phyloP scores from a whole-genome alignment of 2,329 filamentous ascomycete genomes.

The Eutypa lata region DNA sequence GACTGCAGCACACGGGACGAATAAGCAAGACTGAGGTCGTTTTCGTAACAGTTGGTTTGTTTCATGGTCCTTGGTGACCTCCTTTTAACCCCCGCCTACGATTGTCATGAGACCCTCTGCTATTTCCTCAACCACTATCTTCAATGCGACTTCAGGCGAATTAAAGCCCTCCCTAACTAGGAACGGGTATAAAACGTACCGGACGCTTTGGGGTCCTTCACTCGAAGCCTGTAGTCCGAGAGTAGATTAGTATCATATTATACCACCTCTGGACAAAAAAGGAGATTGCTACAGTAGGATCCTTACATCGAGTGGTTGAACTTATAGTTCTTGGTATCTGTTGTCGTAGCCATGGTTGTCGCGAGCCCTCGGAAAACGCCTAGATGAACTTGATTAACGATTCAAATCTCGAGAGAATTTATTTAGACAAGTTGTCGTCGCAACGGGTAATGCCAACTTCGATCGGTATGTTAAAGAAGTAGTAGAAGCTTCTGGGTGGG shows the following conservation, averaged over 20 bases:
- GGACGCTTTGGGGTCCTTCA: conserved; percentile 87
- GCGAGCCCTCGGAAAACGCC: conserved; percentile 29
- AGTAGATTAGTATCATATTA: neutral
- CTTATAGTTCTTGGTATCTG: conserved; percentile 75
- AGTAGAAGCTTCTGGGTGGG: too few species aligned
- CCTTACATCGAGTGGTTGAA: conserved; percentile 82
- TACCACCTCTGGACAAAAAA: too few species aligned
- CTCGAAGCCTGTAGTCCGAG: conserved; percentile 64
- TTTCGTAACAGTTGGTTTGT: neutral
- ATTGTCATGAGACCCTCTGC: neutral
- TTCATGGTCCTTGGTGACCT: too few species aligned
- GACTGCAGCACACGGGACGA: conserved; percentile 45
- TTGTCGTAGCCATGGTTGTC: conserved; percentile 63
- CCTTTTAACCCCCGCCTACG: neutral
- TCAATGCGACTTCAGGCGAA: too few species aligned
- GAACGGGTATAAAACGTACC: conserved; percentile 38
- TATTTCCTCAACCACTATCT: neutral
- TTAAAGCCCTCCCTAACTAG: neutral
- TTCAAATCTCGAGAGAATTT: too few species aligned
- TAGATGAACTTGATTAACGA: too few species aligned
- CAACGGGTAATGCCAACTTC: too few species aligned
- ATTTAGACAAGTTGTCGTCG: too few species aligned
- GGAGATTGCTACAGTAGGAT: too few species aligned
- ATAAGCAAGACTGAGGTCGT: neutral
- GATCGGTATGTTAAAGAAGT: too few species aligned